These are phyloP conservation scores for Periconia sp. DNA, from an alignment of 2,329 filamentous ascomycete species.

Conservation along the genomic window DNA sequence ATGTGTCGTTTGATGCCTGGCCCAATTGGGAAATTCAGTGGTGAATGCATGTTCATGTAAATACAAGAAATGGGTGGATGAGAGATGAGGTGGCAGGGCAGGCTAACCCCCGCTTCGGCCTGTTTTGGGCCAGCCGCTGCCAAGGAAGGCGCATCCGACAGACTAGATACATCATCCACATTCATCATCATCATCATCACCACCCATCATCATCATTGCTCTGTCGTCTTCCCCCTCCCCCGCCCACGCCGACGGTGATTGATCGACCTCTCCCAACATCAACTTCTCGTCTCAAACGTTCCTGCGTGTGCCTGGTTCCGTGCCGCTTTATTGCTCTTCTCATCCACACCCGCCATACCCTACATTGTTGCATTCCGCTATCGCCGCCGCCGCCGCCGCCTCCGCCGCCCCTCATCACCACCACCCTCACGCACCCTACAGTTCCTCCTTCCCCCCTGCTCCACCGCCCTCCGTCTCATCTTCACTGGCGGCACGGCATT, in stretches of 20 bases:
- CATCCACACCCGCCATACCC: neutral
- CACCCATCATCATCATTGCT: neutral
- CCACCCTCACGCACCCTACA: neutral
- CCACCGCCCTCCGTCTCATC: neutral
- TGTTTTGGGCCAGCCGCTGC: neutral
- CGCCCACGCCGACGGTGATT: too few species aligned
- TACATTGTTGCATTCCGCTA: too few species aligned
- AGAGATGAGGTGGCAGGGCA: neutral
- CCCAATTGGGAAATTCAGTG: too few species aligned
- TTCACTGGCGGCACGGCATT: neutral
- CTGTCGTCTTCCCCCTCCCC: neutral
- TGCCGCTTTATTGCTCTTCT: neutral
- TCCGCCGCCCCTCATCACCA: neutral
- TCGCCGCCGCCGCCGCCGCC: neutral
- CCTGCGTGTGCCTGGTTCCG: neutral
- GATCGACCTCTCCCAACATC: neutral
- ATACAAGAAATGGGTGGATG: neutral
- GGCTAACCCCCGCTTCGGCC: neutral
- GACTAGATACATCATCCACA: neutral
- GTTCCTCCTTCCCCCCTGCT: too few species aligned
- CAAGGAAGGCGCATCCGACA: neutral
- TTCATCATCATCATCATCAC: too few species aligned
- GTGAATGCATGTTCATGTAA: neutral
- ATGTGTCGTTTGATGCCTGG: too few species aligned
- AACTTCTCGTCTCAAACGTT: neutral